Percentiles rank a stretch among this genome's conserved stretches.
phyloP scores from a whole-genome alignment of 345 rosid genomes.

The Adansonia digitata region DNA sequence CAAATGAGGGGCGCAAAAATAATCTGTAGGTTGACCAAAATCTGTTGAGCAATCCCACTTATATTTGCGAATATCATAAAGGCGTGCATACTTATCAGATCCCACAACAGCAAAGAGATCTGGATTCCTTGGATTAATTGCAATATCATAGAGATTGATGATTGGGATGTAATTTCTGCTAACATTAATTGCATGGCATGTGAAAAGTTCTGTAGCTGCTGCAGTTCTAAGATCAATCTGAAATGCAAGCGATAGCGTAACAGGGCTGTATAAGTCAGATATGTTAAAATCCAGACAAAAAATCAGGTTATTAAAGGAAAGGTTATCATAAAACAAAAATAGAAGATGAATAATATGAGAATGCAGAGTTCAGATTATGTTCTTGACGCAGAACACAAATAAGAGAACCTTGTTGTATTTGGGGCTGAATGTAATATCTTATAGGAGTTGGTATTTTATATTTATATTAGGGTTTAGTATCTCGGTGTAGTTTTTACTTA shows the following conservation, averaged over 20 bases:
- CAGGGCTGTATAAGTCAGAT: neutral
- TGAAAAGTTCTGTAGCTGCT: neutral
- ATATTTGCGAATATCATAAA: constrained; percentile 4
- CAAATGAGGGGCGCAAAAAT: neutral
- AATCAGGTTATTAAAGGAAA: neutral
- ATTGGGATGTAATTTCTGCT: neutral
- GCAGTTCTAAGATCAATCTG: constrained; percentile 38
- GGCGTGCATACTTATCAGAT: neutral
- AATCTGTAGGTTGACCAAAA: neutral
- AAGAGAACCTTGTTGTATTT: too few species aligned
- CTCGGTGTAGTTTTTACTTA: too few species aligned
- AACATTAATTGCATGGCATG: neutral
- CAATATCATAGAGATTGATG: neutral
- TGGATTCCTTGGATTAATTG: constrained; percentile 1
- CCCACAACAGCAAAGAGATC: neutral
- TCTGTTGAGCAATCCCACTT: neutral
- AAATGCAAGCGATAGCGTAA: constrained; percentile 24
- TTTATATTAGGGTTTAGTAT: too few species aligned
- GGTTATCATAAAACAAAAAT: neutral
- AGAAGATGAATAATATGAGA: neutral
- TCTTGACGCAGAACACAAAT: too few species aligned
- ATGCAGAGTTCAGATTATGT: neutral
- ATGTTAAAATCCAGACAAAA: neutral
- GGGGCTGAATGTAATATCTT: too few species aligned
- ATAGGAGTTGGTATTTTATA: too few species aligned